Percentiles rank a stretch among this genome's conserved stretches.
Conservation (phyloP, 805 yeast genomes). For the Vanderwaltozyma yarrowii region DNA sequence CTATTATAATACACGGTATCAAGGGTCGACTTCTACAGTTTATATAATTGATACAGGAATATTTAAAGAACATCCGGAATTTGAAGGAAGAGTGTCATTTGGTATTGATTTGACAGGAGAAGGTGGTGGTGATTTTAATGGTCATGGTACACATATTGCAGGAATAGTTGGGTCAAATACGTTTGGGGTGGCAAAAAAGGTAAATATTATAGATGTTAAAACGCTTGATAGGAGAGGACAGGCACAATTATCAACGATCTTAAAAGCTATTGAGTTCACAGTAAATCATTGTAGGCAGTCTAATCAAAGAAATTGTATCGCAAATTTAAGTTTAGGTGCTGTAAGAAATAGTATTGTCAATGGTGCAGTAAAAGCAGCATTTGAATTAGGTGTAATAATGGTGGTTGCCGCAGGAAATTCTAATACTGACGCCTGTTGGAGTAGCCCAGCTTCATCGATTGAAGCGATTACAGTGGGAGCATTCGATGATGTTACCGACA, state of each 20-base stretch:
- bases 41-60: constrained; percentile 84
- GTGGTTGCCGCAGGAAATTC: constrained; percentile 87
- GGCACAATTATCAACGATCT: constrained; percentile 58
- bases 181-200: constrained; percentile 77
- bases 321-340: constrained; percentile 75
- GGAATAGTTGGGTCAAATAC: constrained; percentile 73
- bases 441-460: constrained; percentile 75
- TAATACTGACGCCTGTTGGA: constrained; percentile 63
- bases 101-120: constrained; percentile 58
- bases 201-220: constrained; percentile 58
- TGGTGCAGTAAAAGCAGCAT: constrained; percentile 67
- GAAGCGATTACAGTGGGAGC: constrained; percentile 82
- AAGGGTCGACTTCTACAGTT: constrained; percentile 55
- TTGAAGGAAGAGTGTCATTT: constrained; percentile 48
- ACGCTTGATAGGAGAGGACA: constrained; percentile 59
- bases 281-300: constrained; percentile 41
- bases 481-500: constrained; percentile 62
- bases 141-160: constrained; percentile 94
- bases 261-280: constrained; percentile 58
- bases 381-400: constrained; percentile 55
- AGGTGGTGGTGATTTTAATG: constrained; percentile 56
- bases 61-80: constrained; percentile 46
- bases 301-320: constrained; percentile 41
- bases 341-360: constrained; percentile 54
- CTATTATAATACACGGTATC: constrained; percentile 35